Conservation (phyloP, 2,329 filamentous ascomycete genomes). For the Fusarium sarcochroum region DNA sequence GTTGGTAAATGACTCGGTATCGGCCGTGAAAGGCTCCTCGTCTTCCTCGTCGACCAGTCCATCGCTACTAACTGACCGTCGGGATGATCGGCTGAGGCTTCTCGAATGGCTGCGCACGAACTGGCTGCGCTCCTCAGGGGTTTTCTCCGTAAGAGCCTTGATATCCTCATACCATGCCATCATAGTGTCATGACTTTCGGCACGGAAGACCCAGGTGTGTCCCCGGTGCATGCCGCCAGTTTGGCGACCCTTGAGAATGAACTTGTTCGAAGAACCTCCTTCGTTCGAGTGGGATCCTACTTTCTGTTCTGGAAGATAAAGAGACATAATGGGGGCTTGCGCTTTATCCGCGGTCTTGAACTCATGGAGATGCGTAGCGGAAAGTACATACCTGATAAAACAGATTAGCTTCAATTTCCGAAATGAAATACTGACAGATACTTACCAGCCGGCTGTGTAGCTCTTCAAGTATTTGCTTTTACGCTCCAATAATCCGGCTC, state of each 20-base stretch:
- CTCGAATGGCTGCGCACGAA: constrained; percentile 88
- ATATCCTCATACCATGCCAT: constrained; percentile 97
- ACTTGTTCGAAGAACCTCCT: constrained; percentile 92
- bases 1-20: constrained; percentile 62
- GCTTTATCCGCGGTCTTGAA: constrained; percentile 98
- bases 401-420: constrained; percentile 18
- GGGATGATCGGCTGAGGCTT: constrained; percentile 78
- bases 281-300: constrained; percentile 90
- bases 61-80: constrained; percentile 77
- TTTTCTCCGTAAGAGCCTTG: constrained; percentile 88
- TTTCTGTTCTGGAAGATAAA: constrained; percentile 95
- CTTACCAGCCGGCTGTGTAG: constrained; percentile 94
- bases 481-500: constrained; percentile 91
- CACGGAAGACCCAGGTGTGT: constrained; percentile 80
- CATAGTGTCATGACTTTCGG: constrained; percentile 90
- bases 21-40: constrained; percentile 72
- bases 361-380: constrained; percentile 96
- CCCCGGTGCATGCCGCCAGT: constrained; percentile 91
- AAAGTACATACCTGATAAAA: constrained; percentile 86
- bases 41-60: constrained; percentile 83
- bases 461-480: constrained; percentile 99
- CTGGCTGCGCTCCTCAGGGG: constrained; percentile 87
- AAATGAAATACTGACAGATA: constrained; percentile 3
- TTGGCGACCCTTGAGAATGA: constrained; percentile 96
- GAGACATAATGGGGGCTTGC: constrained; percentile 93